These are phyloP conservation scores for Geranomyces michiganensis DNA, from an alignment of 192 early-diverging fungal genomes.

Conservation along the genomic window DNA sequence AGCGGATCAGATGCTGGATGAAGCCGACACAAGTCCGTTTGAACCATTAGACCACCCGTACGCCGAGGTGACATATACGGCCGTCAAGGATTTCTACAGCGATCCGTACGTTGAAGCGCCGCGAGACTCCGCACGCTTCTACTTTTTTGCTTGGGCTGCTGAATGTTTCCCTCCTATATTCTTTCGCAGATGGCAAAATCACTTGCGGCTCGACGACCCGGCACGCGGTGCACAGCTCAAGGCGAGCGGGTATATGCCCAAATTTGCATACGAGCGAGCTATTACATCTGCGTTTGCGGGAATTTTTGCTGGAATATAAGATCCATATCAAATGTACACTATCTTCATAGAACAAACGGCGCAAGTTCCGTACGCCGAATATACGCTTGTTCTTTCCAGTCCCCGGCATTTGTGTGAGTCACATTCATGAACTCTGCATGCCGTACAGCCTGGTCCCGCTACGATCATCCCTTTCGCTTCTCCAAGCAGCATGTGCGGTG, in stretches of 20 bases:
- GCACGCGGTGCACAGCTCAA: constrained; percentile 24
- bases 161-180: not conserved
- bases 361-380: too few species aligned
- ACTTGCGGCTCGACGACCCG: constrained; percentile 27
- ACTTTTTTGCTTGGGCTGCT: not conserved
- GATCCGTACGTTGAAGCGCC: constrained; percentile 67
- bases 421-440: too few species aligned
- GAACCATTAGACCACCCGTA: constrained; percentile 61
- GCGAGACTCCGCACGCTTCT: not conserved
- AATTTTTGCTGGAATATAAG: constrained; percentile 36
- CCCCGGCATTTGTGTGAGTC: too few species aligned
- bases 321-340: too few species aligned
- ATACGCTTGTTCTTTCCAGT: too few species aligned
- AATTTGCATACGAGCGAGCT: constrained; percentile 49
- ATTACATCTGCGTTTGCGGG: constrained; percentile 38
- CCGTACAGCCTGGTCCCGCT: too few species aligned
- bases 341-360: too few species aligned
- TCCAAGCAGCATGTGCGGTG: too few species aligned
- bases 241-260: constrained; percentile 51
- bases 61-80: constrained; percentile 36
- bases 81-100: constrained; percentile 44
- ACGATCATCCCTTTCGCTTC: too few species aligned
- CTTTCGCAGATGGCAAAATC: constrained; percentile 4
- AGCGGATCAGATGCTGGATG: constrained; percentile 21
- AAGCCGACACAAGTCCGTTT: constrained; percentile 34